These are phyloP conservation scores for Phytophthora quininea DNA, from an alignment of 352 stramenopile species.

Conservation along the genomic window DNA sequence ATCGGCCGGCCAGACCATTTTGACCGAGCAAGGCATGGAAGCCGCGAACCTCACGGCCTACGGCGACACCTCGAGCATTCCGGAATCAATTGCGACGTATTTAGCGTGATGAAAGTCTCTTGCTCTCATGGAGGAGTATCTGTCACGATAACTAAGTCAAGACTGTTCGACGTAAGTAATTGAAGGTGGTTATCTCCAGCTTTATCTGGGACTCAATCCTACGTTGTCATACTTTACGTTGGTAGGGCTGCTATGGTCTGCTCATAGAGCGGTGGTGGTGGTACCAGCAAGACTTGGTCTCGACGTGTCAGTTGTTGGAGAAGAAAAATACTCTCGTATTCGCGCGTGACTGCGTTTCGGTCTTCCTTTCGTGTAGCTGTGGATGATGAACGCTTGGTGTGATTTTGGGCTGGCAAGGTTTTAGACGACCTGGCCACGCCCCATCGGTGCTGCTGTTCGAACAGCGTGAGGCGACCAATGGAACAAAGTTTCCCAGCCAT, in stretches of 20 bases:
- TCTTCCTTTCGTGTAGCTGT: neutral
- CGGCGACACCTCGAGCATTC: slow-evolving; percentile 27
- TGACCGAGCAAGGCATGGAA: slow-evolving; percentile 32
- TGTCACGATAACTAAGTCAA: no score
- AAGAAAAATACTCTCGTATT: neutral
- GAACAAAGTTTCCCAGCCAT: slow-evolving; percentile 7
- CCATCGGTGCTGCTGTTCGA: neutral
- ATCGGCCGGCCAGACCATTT: slow-evolving; percentile 28
- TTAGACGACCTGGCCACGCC: neutral
- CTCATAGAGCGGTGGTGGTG: neutral
- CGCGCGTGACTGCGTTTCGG: neutral
- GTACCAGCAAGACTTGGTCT: neutral
- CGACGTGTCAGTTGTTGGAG: neutral
- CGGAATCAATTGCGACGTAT: slow-evolving; percentile 27
- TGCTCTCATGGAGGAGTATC: neutral
- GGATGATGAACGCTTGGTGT: neutral
- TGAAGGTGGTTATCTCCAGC: slow-evolving; percentile 1
- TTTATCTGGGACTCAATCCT: neutral
- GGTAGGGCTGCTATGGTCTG: no score
- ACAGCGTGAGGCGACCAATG: slow-evolving; percentile 7
- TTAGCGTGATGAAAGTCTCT: slow-evolving; percentile 21
- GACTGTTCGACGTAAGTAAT: neutral
- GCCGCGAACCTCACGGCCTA: slow-evolving; percentile 39
- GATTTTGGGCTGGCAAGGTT: neutral
- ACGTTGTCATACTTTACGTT: no score